phyloP scores from a whole-genome alignment of 2,329 filamentous ascomycete species.

The Aureobasidium leucospermi region DNA sequence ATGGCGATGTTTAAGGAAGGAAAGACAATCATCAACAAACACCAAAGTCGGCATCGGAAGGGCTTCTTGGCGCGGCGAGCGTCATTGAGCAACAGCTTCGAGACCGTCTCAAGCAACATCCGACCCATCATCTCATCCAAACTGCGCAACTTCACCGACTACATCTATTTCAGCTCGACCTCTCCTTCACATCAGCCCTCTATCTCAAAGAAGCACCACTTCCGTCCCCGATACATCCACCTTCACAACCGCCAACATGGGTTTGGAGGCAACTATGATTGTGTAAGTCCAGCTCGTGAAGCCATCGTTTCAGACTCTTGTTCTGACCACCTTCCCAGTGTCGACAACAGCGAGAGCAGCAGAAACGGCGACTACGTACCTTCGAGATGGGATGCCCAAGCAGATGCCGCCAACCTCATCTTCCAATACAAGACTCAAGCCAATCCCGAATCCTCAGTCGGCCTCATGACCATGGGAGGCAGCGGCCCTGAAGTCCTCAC shows the following conservation, averaged over 20 bases:
- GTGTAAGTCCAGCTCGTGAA: conserved; percentile 43
- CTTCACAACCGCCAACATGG: conserved; percentile 61
- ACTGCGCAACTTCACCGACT: background rate
- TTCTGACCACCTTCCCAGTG: conserved; percentile 39
- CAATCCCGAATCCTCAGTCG: conserved; percentile 94
- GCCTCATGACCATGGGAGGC: conserved; percentile 97
- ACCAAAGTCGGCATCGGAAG: background rate
- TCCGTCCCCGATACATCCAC: background rate
- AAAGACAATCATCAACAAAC: conserved; percentile 3
- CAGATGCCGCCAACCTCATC: conserved; percentile 82
- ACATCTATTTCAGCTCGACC: background rate
- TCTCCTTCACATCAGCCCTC: background rate
- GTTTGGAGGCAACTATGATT: conserved; percentile 98
- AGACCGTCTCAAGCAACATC: background rate
- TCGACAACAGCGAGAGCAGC: conserved; percentile 98
- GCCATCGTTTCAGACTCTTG: conserved; percentile 14
- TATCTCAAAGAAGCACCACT: background rate
- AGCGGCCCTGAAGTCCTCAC: conserved; percentile 96
- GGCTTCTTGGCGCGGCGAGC: background rate
- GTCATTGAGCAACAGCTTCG: background rate
- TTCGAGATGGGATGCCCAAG: conserved; percentile 91
- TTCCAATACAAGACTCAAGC: conserved; percentile 93
- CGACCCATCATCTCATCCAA: background rate
- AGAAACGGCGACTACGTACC: conserved; percentile 90
- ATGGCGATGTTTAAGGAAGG: background rate